Conservation (phyloP, 2,329 filamentous ascomycete species). For the Ceratocystis colombiana region DNA sequence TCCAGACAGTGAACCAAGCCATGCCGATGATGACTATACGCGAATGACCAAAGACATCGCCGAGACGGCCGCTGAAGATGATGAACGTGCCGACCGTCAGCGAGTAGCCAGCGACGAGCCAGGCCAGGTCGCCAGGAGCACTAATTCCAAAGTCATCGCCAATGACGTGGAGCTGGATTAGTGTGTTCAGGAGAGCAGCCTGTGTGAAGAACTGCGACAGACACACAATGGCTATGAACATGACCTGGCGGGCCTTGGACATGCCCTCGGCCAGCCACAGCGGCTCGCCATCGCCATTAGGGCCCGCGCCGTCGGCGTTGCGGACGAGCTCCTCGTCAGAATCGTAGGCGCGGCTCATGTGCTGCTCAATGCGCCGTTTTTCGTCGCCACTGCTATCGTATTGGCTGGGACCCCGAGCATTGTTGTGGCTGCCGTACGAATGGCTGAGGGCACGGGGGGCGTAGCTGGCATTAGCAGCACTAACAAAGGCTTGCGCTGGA, state of each 20-base stretch:
- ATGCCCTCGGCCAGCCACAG: conserved; percentile 24
- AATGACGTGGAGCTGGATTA: conserved; percentile 39
- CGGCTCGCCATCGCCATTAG: conserved; percentile 5
- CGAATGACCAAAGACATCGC: conserved; percentile 50
- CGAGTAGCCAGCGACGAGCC: conserved; percentile 49
- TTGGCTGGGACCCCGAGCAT: background rate
- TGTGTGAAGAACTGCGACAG: conserved; percentile 38
- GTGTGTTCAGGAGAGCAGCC: conserved; percentile 31
- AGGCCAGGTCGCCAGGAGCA: conserved; percentile 40
- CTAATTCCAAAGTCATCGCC: conserved; percentile 35
- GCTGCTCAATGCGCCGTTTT: conserved; percentile 3
- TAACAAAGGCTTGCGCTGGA: conserved; percentile 16
- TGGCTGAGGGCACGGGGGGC: background rate
- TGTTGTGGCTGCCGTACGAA: background rate
- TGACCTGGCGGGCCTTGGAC: conserved; percentile 29
- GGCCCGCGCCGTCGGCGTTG: background rate
- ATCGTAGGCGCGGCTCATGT: conserved; percentile 1
- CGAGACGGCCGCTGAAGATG: conserved; percentile 46
- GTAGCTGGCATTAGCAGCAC: conserved; percentile 3
- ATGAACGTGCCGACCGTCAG: conserved; percentile 49
- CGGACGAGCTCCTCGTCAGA: conserved; percentile 17
- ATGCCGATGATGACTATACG: conserved; percentile 45
- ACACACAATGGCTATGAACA: conserved; percentile 39
- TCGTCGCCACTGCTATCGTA: conserved; percentile 12
- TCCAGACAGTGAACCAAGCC: conserved; percentile 46